Base-by-base conservation (phyloP, 2,329 filamentous ascomycete species). In the Aureobasidium pullulans region DNA sequence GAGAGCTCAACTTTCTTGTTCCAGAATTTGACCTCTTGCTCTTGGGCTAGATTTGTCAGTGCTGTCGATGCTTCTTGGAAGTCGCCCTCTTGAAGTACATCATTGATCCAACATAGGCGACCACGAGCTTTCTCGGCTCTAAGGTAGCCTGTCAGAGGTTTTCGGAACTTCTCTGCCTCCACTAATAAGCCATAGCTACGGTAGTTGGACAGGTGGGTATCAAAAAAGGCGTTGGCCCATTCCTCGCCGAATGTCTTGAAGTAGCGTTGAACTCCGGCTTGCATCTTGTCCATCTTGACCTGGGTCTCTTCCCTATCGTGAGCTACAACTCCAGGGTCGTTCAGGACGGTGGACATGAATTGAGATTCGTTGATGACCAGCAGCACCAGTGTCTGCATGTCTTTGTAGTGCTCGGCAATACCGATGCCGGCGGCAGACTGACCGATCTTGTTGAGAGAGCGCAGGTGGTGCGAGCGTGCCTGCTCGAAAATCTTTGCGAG, bases 51-150 rank as follows among this genome's bases (percentile, higher is more conserved):
- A 7, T 83, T 77, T 44, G 88, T 77, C 48, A 99, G 79, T 0
- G 86, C 87, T 43, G 84, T 76, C 5, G 87, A 86, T 10, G 93
- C 92, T 59, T 84, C 81, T 11, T 83, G 78, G 63, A 90, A 90
- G 66, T 96, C 85, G 61, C 85, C 80, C 69, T 94, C 89, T 28
- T 83, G 81, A 62, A 85, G 80, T 7, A 97, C 81, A 69, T 97
- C 92, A 70, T 99, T 95, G 75, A 99, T 96, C 94, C 94, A 99
- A 50, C 87, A 86, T 46, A 99, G 80, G 66, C 90, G 90, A 31
- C 87, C 86, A 62, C 90, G 84, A 62, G 85, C 81, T 0, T 85
- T 82, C 63, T 85, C 83, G 59, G 83, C 85, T 43, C 89, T 84
- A 49, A 99, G 79, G 67, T 91, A 99, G 54, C 80, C 79, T 0